Evolutionary conservation across 2,329 filamentous ascomycete species (phyloP), one percentile per base, ranked within the genome.

Genomic region (Penicillium sp.): DNA sequence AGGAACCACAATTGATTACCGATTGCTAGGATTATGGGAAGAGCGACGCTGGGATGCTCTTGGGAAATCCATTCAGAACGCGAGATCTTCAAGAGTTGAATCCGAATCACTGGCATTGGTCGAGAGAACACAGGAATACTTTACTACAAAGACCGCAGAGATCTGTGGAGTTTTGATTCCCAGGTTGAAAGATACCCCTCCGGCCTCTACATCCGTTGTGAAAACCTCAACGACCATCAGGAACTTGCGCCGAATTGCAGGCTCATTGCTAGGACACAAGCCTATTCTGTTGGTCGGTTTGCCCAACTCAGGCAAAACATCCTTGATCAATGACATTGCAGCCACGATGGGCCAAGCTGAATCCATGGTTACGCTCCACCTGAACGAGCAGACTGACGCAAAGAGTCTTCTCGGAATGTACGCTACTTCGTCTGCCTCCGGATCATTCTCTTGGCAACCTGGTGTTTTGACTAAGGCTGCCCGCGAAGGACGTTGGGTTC

Each of bases 311-410:
- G 94, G 94, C 47, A 99, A 99, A 77, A 97, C 94, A 0, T 86
- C 90, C 0, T 75, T 96, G 18, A 84, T 95, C 13, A 88, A 90
- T 60, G 88, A 97, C 69, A 83, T 93, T 56, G 92, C 93, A 22
- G 84, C 84, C 64, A 84, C 88, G 62, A 83, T 97, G 51, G 89
- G 89, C 57, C 90, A 90, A 74, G 84, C 89, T 21, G 83, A 87
- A 5, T 85, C 84, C 55, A 92, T 99, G 86, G 88, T 99, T 48
- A 97, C 93, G 3, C 80, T 99, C 29, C 93, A 99, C 73, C 79
- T 99, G 32, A 99, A 99, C 69, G 94, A 97, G 73, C 95, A 99
- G 73, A 97, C 92, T 2, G 94, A 99, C 74, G 92, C 93, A 0
- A 99, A 99, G 73, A 89, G 96, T 77, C 84, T 99, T 39, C 85